Percentiles rank a stretch among this genome's conserved stretches.
Evolutionary conservation across 495 filamentous ascomycete species (phyloP).

Genomic region (Neurospora pannonica): DNA sequence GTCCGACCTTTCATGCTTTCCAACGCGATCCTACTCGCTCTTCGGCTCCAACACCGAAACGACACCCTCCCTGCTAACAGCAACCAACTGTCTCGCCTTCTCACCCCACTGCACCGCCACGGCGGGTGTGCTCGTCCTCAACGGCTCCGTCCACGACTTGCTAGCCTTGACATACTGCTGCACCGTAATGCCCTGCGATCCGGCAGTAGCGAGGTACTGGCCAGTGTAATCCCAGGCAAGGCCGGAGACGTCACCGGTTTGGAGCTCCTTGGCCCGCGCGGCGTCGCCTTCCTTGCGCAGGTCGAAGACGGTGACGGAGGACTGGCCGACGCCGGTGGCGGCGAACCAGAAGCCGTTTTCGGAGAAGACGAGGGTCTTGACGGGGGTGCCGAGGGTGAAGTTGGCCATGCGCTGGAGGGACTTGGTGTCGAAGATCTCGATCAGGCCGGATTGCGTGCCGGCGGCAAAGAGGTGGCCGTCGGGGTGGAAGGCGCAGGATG

Average conservation of each 20-base stretch:
- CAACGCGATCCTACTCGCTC: slow-evolving; percentile 1
- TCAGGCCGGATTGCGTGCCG: slow-evolving; percentile 63
- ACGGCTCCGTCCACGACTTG: slow-evolving; percentile 83
- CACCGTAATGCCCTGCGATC: slow-evolving; percentile 71
- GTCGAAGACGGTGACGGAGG: slow-evolving; percentile 77
- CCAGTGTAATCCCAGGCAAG: slow-evolving; percentile 91
- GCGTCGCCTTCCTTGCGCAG: slow-evolving; percentile 75
- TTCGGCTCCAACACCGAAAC: slow-evolving; percentile 52
- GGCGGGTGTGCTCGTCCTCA: slow-evolving; percentile 64
- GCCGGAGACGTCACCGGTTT: slow-evolving; percentile 65
- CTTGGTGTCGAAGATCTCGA: slow-evolving; percentile 80
- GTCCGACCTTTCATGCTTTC: background rate
- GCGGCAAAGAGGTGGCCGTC: slow-evolving; percentile 90
- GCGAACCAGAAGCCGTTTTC: slow-evolving; percentile 98
- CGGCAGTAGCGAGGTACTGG: slow-evolving; percentile 79
- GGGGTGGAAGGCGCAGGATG: slow-evolving; percentile 80
- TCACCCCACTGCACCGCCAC: slow-evolving; percentile 69
- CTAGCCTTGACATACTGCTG: slow-evolving; percentile 75
- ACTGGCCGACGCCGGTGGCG: slow-evolving; percentile 59
- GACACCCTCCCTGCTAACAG: slow-evolving; percentile 62
- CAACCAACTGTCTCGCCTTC: slow-evolving; percentile 62
- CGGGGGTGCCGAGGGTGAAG: slow-evolving; percentile 56
- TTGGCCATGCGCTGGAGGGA: slow-evolving; percentile 58
- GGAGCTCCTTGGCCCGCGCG: slow-evolving; percentile 65
- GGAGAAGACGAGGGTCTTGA: slow-evolving; percentile 74